Evolutionary conservation across 164 flowering plant genomes (phyloP).

Genomic region (Nymphaea thermarum): DNA sequence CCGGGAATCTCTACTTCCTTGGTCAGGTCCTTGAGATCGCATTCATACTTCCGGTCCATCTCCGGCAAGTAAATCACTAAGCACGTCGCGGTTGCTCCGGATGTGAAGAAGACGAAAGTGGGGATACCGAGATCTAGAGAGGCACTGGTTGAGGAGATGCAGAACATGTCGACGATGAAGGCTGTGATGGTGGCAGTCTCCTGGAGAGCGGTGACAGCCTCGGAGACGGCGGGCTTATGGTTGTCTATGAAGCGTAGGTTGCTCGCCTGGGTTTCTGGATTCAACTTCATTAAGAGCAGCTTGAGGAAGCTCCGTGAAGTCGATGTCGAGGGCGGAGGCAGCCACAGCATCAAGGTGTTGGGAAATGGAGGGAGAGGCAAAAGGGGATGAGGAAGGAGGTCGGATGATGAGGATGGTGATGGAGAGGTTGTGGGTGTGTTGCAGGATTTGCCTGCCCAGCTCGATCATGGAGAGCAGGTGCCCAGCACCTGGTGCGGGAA

Average conservation of each 20-base stretch:
- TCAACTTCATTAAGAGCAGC: conserved; percentile 3
- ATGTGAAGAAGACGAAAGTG: conserved; percentile 25
- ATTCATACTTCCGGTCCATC: conserved; percentile 13
- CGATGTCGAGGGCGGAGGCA: conserved; percentile 21
- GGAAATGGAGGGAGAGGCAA: conserved; percentile 25
- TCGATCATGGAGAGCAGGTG: conserved; percentile 38
- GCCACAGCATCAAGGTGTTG: conserved; percentile 10
- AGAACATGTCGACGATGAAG: conserved; percentile 29
- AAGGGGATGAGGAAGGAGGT: conserved; percentile 15
- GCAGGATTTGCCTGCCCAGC: conserved; percentile 26
- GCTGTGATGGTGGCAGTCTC: conserved; percentile 8
- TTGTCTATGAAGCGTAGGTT: conserved; percentile 14
- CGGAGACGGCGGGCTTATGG: conserved; percentile 20
- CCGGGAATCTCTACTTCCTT: conserved; percentile 24
- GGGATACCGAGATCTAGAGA: conserved; percentile 19
- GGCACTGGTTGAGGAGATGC: conserved; percentile 20
- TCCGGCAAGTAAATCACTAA: conserved; percentile 16
- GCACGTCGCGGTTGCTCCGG: conserved; percentile 19
- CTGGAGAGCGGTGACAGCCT: conserved; percentile 21
- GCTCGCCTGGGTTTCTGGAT: conserved; percentile 4
- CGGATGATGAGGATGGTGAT: conserved; percentile 19
- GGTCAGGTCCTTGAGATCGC: conserved; percentile 18
- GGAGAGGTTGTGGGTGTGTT: conserved; percentile 22
- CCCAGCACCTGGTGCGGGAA: conserved; percentile 23
- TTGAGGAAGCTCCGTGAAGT: conserved; percentile 26